phyloP scores from a whole-genome alignment of 805 yeast species.

The Candida tammaniensis region DNA sequence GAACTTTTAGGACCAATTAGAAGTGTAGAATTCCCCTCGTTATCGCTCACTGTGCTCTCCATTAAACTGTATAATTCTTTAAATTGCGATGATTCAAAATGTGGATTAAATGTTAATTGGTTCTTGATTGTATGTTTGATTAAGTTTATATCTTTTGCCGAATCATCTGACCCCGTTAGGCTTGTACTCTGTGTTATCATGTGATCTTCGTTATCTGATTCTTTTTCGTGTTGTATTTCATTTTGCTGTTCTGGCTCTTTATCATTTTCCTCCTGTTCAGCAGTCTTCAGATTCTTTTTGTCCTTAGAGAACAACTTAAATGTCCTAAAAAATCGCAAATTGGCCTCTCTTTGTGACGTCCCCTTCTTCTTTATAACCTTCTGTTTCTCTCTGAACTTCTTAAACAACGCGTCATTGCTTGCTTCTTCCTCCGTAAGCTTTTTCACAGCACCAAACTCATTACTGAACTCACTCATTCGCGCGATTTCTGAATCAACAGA shows the following conservation, averaged over 20 bases:
- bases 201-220: not conserved
- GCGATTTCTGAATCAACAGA: too few species aligned
- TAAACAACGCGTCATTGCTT: conserved; percentile 17
- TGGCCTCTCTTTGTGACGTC: conserved; percentile 2
- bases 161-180: not conserved
- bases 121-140: conserved; percentile 17
- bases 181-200: not conserved
- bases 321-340: conserved; percentile 6
- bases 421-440: conserved; percentile 18
- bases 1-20: conserved; percentile 76
- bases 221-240: not conserved
- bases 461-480: conserved; percentile 6
- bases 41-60: conserved; percentile 59
- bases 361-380: conserved; percentile 9
- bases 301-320: conserved; percentile 2
- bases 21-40: conserved; percentile 79
- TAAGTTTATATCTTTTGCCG: conserved; percentile 13
- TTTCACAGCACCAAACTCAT: conserved; percentile 29
- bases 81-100: conserved; percentile 23
- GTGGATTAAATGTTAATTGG: conserved; percentile 23
- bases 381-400: conserved; percentile 15
- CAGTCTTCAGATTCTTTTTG: not conserved
- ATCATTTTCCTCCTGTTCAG: not conserved
- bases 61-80: conserved; percentile 56
- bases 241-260: conserved; percentile 1